phyloP scores from a whole-genome alignment of 177 flowering plant genomes.

The Vitis hybrid region DNA sequence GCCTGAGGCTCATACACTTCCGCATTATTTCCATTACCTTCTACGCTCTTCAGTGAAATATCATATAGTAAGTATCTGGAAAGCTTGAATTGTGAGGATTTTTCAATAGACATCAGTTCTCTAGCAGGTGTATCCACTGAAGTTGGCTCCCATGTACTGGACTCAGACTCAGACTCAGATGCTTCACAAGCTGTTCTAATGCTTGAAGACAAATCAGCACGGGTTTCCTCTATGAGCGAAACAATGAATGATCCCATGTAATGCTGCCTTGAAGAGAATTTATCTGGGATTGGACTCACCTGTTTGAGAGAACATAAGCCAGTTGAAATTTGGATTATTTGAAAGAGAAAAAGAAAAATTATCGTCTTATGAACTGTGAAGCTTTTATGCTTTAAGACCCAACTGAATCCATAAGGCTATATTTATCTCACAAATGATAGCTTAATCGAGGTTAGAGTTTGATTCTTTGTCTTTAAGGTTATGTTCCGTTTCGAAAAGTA shows the following conservation, averaged over 20 bases:
- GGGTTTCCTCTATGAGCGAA: constrained; percentile 51
- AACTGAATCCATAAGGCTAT: no score
- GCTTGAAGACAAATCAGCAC: constrained; percentile 37
- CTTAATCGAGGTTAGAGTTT: no score
- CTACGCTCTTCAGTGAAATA: neutral
- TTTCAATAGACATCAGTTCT: constrained; percentile 15
- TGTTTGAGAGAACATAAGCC: constrained; percentile 5
- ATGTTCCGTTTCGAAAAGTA: rapidly evolving
- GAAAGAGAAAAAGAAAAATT: no score
- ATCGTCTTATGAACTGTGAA: no score
- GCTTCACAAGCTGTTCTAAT: constrained; percentile 23
- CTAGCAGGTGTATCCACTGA: neutral
- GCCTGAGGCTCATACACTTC: constrained; percentile 10
- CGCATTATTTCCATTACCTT: neutral
- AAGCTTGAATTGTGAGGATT: constrained; percentile 9
- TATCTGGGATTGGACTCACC: constrained; percentile 44
- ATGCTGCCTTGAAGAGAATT: constrained; percentile 25
- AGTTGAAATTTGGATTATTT: no score
- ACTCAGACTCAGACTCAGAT: constrained; percentile 11
- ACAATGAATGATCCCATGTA: constrained; percentile 34
- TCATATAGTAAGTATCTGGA: constrained; percentile 17
- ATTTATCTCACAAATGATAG: no score
- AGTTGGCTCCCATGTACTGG: no score
- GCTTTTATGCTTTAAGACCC: no score
- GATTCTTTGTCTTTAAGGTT: no score